These are phyloP conservation scores for Spergularia marina DNA, from an alignment of 148 eudicot genomes.

Conservation along the genomic window DNA sequence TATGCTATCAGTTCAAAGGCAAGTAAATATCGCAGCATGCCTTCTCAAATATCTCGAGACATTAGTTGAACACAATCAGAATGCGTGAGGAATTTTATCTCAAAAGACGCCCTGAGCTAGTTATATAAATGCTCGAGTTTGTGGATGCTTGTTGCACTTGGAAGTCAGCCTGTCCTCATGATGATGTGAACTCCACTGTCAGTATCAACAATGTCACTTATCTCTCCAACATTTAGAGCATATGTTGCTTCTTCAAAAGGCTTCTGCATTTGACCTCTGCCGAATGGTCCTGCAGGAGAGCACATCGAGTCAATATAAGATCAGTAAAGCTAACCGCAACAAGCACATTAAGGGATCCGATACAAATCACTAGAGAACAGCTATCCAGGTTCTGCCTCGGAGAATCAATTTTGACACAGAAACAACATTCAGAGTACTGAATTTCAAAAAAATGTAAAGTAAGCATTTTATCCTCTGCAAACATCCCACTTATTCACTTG, in stretches of 20 bases:
- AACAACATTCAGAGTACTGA: too few relatives aligned
- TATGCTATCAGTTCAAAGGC: conserved; percentile 4
- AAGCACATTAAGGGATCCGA: too few relatives aligned
- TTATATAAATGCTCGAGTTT: background rate
- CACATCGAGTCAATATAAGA: conserved; percentile 1
- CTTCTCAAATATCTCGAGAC: background rate
- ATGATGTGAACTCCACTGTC: conserved; percentile 96
- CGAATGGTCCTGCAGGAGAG: conserved; percentile 60
- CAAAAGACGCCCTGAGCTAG: background rate
- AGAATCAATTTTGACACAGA: too few relatives aligned
- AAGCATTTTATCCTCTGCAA: too few relatives aligned
- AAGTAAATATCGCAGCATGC: conserved; percentile 6
- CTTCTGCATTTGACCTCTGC: conserved; percentile 91
- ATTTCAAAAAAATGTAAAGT: too few relatives aligned
- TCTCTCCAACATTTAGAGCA: conserved; percentile 78
- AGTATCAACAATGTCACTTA: conserved; percentile 86
- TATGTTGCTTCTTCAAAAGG: conserved; percentile 95
- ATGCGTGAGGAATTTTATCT: background rate
- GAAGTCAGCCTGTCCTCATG: conserved; percentile 60
- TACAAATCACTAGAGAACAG: too few relatives aligned
- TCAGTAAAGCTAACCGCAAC: background rate
- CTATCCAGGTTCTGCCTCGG: too few relatives aligned
- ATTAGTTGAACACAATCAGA: conserved; percentile 13
- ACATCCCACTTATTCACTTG: too few relatives aligned
- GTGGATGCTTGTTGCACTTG: background rate